Evolutionary conservation across 495 filamentous ascomycete genomes (phyloP).

Genomic region (Neurospora sp.): DNA sequence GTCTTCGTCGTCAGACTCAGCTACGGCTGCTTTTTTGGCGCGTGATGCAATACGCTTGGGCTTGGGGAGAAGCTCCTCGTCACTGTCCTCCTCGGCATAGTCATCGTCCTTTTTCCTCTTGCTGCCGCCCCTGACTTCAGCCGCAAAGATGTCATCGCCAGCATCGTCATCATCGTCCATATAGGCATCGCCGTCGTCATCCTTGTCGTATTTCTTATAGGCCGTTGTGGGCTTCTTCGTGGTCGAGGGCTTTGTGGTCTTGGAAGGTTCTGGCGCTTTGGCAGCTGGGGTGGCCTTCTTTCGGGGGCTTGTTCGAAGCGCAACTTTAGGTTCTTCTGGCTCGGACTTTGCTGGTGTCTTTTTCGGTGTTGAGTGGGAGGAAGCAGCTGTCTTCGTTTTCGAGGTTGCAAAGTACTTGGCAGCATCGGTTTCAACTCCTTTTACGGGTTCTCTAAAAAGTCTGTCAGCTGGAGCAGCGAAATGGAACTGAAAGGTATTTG

Average conservation of each 20-base stretch:
- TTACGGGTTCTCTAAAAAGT: slow-evolving; percentile 13
- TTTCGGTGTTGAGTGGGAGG: slow-evolving; percentile 22
- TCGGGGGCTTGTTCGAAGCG: slow-evolving; percentile 33
- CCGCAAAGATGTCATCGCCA: slow-evolving; percentile 63
- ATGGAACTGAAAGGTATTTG: neutral
- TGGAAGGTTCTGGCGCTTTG: slow-evolving; percentile 11
- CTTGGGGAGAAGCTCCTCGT: slow-evolving; percentile 43
- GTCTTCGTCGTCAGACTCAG: slow-evolving; percentile 35
- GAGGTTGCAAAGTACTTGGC: slow-evolving; percentile 39
- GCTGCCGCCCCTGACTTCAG: slow-evolving; percentile 44
- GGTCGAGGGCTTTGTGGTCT: slow-evolving; percentile 13
- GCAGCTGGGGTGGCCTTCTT: slow-evolving; percentile 20
- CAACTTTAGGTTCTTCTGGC: slow-evolving; percentile 14
- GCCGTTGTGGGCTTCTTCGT: slow-evolving; percentile 23
- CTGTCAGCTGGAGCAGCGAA: neutral
- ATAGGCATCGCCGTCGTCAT: slow-evolving; percentile 39
- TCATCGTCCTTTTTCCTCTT: slow-evolving; percentile 63
- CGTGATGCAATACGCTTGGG: slow-evolving; percentile 37
- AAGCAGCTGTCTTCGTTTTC: slow-evolving; percentile 25
- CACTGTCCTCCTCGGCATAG: slow-evolving; percentile 51
- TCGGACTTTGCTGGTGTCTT: slow-evolving; percentile 17
- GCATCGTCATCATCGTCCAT: slow-evolving; percentile 54
- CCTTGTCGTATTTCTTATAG: slow-evolving; percentile 18
- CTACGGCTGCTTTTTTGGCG: slow-evolving; percentile 23
- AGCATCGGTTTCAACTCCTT: slow-evolving; percentile 34